Evolutionary conservation across 441 rosid species (phyloP).

Genomic region (Syzygium syzygioides): DNA sequence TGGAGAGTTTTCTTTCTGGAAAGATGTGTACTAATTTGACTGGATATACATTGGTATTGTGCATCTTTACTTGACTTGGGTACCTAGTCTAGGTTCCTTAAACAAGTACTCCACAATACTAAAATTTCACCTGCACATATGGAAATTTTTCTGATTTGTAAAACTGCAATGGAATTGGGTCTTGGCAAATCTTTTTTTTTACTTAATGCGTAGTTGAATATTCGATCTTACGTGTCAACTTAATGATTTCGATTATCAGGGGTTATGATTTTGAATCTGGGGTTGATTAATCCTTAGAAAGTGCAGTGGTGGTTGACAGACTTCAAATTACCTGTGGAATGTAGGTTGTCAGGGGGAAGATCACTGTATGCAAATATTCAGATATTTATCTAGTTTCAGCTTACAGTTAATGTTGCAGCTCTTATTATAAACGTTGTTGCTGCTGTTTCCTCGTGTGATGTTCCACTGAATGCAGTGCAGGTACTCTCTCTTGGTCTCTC

Average conservation of each 20-base stretch:
- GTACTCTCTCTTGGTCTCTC: conserved; percentile 20
- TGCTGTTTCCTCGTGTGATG: conserved; percentile 89
- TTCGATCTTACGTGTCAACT: neutral
- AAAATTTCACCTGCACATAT: neutral
- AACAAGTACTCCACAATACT: neutral
- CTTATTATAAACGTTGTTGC: conserved; percentile 90
- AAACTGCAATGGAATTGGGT: neutral
- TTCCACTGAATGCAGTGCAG: conserved; percentile 97
- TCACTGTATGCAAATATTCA: conserved; percentile 98
- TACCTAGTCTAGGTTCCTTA: neutral
- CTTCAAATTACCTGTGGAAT: neutral
- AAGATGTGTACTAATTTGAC: neutral
- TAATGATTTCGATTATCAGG: neutral
- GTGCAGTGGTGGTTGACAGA: neutral
- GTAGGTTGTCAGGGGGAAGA: conserved; percentile 94
- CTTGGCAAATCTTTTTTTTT: too few species aligned
- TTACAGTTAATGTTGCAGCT: conserved; percentile 96
- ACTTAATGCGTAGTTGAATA: neutral
- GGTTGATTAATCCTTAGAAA: neutral
- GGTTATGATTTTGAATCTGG: neutral
- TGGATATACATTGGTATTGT: neutral
- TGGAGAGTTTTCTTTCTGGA: neutral
- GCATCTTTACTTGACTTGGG: neutral
- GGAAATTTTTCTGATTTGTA: neutral
- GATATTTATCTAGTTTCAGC: conserved; percentile 98